A percentile compares a stretch with the other conserved stretches of the same genome.
These are phyloP conservation scores for Solidago caesia DNA, from an alignment of 129 eudicot species.

Conservation along the genomic window DNA sequence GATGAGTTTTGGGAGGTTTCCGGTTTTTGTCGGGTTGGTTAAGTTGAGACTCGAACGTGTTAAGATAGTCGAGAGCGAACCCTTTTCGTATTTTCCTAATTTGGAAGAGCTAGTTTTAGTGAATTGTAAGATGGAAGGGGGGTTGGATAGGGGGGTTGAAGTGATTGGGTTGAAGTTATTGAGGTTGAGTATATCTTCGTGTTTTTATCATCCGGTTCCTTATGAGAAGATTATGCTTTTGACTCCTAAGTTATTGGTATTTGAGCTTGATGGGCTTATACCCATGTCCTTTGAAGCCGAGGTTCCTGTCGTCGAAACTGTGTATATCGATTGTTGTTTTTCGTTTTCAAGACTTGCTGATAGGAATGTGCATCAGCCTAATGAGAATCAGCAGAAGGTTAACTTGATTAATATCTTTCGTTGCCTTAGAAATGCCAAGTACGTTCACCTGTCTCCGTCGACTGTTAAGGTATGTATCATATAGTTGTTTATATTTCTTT, in stretches of 20 bases:
- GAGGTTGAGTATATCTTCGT: slow-evolving; percentile 23
- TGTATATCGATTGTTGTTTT: slow-evolving; percentile 23
- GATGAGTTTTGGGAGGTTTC: slow-evolving; percentile 17
- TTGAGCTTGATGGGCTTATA: slow-evolving; percentile 28
- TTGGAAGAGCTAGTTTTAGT: slow-evolving; percentile 31
- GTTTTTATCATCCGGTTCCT: slow-evolving; percentile 28
- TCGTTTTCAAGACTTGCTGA: slow-evolving; percentile 6
- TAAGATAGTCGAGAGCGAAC: slow-evolving; percentile 24
- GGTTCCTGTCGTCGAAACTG: slow-evolving; percentile 23
- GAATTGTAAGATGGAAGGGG: slow-evolving; percentile 21
- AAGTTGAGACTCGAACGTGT: slow-evolving; percentile 28
- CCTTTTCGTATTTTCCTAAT: slow-evolving; percentile 30
- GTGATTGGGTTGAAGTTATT: slow-evolving; percentile 16
- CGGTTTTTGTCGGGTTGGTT: not conserved
- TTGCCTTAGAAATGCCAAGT: slow-evolving; percentile 13
- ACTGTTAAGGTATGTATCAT: slow-evolving; percentile 26
- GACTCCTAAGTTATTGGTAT: slow-evolving; percentile 20
- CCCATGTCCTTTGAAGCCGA: slow-evolving; percentile 11
- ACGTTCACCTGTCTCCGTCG: slow-evolving; percentile 29
- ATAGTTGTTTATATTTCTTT: not conserved
- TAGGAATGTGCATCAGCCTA: slow-evolving; percentile 14
- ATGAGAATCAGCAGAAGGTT: slow-evolving; percentile 23
- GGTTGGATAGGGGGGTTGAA: slow-evolving; percentile 15
- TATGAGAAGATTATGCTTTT: slow-evolving; percentile 23
- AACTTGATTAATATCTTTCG: slow-evolving; percentile 21